These are phyloP conservation scores for Colletotrichum caudatum DNA, from an alignment of 2,329 filamentous ascomycete species.

Conservation along the genomic window DNA sequence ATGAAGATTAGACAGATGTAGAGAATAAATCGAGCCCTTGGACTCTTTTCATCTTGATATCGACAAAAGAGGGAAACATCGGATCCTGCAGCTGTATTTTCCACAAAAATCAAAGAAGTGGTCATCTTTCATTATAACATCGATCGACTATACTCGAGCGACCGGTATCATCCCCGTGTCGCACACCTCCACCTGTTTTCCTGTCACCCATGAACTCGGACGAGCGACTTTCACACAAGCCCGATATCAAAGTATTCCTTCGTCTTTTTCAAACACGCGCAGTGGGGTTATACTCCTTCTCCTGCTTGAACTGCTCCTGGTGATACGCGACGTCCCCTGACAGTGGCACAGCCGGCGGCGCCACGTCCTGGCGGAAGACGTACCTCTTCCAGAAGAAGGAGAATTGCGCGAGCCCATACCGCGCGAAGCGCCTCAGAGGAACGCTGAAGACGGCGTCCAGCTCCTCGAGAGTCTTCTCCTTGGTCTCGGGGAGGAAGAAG, in stretches of 20 bases:
- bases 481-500: constrained; percentile 58
- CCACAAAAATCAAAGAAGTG: too few relatives aligned
- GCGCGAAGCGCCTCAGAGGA: constrained; percentile 9
- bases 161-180: background rate
- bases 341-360: constrained; percentile 36
- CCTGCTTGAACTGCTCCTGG: background rate
- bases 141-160: background rate
- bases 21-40: too few relatives aligned
- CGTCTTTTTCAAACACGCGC: constrained; percentile 9
- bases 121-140: background rate
- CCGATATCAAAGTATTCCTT: too few relatives aligned
- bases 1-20: too few relatives aligned
- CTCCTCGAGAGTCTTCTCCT: constrained; percentile 59
- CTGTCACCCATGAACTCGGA: background rate
- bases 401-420: constrained; percentile 45
- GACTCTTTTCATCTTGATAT: too few relatives aligned
- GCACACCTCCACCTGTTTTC: background rate
- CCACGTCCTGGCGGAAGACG: constrained; percentile 40
- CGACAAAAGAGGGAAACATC: too few relatives aligned
- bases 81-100: too few relatives aligned
- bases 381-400: constrained; percentile 45
- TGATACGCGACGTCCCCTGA: constrained; percentile 10
- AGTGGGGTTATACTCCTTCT: background rate
- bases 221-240: background rate
- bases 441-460: constrained; percentile 48